These are phyloP conservation scores for Neurospora sp. DNA, from an alignment of 495 filamentous ascomycete species.

Conservation along the genomic window DNA sequence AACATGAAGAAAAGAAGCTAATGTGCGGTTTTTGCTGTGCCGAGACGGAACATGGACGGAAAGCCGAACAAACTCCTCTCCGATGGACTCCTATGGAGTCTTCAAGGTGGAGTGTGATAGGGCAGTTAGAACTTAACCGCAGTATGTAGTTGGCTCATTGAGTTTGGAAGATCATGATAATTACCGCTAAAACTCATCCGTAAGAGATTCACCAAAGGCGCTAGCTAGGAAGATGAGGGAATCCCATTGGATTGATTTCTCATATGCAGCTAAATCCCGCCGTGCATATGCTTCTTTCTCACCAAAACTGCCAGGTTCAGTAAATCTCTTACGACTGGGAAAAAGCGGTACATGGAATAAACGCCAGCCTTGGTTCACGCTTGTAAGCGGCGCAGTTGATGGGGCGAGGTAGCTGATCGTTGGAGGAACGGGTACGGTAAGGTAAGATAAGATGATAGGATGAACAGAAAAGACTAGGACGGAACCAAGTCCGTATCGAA, in stretches of 20 bases:
- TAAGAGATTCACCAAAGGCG: too few relatives aligned
- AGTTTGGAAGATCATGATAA: not conserved
- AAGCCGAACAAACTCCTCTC: not conserved
- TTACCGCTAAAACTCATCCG: not conserved
- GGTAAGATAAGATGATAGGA: not conserved
- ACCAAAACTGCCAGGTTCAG: too few relatives aligned
- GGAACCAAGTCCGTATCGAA: not conserved
- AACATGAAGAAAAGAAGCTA: not conserved
- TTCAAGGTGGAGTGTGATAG: not conserved
- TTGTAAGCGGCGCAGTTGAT: not conserved
- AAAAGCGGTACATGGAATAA: not conserved
- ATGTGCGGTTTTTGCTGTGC: not conserved
- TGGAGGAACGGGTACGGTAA: not conserved
- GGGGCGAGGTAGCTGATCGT: not conserved
- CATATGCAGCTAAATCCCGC: too few relatives aligned
- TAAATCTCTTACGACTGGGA: too few relatives aligned
- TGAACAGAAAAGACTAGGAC: not conserved
- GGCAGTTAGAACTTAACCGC: not conserved
- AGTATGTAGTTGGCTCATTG: not conserved
- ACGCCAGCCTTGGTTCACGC: not conserved
- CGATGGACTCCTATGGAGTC: not conserved
- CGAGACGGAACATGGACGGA: not conserved
- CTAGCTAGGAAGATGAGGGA: too few relatives aligned
- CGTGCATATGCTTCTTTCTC: too few relatives aligned
- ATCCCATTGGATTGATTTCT: too few relatives aligned